A percentile compares a stretch with the other conserved stretches of the same genome.
Evolutionary conservation across 1,284 basidiomycete species (phyloP).

Genomic region (Cutaneotrichosporon curvatum): DNA sequence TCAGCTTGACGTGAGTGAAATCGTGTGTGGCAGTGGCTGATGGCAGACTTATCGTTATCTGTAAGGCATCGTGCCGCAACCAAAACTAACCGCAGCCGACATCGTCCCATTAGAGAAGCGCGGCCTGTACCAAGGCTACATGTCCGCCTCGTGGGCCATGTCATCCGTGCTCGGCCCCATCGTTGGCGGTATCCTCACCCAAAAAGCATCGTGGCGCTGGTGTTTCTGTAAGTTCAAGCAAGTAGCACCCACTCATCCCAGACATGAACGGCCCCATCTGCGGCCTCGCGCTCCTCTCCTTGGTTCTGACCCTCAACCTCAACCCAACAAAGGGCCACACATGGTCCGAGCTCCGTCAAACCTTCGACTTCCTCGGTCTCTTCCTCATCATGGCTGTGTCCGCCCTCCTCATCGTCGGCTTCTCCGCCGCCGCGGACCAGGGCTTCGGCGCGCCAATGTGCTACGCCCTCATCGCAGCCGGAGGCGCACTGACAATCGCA

Average conservation of each 20-base stretch:
- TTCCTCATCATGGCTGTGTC: slow-evolving; percentile 61
- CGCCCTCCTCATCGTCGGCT: slow-evolving; percentile 66
- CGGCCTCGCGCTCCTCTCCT: slow-evolving; percentile 56
- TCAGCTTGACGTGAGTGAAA: slow-evolving; percentile 14
- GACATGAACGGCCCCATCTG: slow-evolving; percentile 42
- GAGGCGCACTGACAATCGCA: slow-evolving; percentile 67
- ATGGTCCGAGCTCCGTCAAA: slow-evolving; percentile 21
- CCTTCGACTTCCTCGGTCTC: slow-evolving; percentile 43
- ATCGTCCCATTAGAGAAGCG: slow-evolving; percentile 36
- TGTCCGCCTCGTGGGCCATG: slow-evolving; percentile 46
- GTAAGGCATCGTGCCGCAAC: not conserved
- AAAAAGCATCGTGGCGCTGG: slow-evolving; percentile 26
- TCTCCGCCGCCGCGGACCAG: slow-evolving; percentile 47
- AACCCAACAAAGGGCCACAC: slow-evolving; percentile 47
- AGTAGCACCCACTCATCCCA: not conserved
- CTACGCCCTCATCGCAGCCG: slow-evolving; percentile 62
- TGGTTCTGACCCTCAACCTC: slow-evolving; percentile 76
- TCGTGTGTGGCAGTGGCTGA: not conserved
- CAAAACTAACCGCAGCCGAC: slow-evolving; percentile 17
- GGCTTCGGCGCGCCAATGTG: slow-evolving; percentile 51
- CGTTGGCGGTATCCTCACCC: slow-evolving; percentile 38
- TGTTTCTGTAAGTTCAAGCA: slow-evolving; percentile 8
- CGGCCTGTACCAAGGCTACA: slow-evolving; percentile 44
- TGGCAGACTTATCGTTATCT: slow-evolving; percentile 12
- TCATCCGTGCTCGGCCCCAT: slow-evolving; percentile 46